Base-by-base conservation (phyloP, 208 protist genomes). In the Acanthamoeba lenticulata region DNA sequence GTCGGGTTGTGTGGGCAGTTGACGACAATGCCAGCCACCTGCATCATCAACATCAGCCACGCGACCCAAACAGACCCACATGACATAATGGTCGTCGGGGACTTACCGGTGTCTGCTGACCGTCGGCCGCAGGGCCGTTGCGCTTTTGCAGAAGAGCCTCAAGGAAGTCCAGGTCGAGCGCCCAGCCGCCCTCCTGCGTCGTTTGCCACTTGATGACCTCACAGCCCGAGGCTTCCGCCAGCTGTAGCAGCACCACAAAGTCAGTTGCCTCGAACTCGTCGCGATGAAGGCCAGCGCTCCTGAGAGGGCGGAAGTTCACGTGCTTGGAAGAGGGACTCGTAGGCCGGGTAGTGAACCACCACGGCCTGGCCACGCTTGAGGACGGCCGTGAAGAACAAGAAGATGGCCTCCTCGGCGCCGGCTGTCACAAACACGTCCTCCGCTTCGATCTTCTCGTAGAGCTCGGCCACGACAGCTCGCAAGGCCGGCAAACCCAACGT, bases 1-100 rank as follows among this genome's bases (percentile, higher is more conserved):
- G 90, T 93, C 9, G 90, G 90, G 36, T 93, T 93, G 90, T 93
- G 90, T 2, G 90, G 90, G 21, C 44, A 85, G n/a, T 77, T 83
- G 29, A 93, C 42, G 29, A 93, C 90, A 3, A 93, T 93, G 9
- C 45, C 90, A 17, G 27, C 49, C 32, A 83, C 49, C 90, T 93
- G 19, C n/a, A n/a, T n/a, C n/a, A n/a, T n/a, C n/a, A n/a, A n/a
- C 6, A 69, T 32, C 60, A 52, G 52, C 4, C 34, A 34, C 1
- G 27, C 17, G 21, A 2, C 11, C 27, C 44, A 32, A 79, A 34
- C 65, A 4, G 4, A n/a, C n/a, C n/a, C n/a, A n/a, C n/a, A n/a
- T n/a, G n/a, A n/a, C n/a, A n/a, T n/a, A n/a, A n/a, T n/a, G n/a
- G n/a, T n/a, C n/a, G n/a, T n/a, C n/a, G n/a, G n/a, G n/a, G n/a